Conservation (phyloP, 2,329 filamentous ascomycete species). For the Colletotrichum lindemuthianum region DNA sequence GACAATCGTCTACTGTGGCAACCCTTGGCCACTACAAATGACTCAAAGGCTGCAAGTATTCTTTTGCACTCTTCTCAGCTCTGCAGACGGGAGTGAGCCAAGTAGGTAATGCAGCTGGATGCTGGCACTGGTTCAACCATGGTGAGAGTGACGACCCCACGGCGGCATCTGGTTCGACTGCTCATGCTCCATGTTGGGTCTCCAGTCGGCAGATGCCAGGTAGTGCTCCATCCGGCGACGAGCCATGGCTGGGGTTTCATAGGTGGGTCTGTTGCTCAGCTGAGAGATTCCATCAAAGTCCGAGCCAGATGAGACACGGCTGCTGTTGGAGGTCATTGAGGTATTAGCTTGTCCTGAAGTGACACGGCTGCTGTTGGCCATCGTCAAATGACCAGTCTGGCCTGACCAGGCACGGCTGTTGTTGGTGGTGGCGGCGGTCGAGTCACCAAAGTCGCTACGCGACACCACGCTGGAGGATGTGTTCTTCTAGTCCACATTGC, state of each 20-base stretch:
- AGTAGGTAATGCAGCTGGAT: background rate
- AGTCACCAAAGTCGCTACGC: conserved; percentile 21
- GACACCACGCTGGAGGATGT: conserved; percentile 29
- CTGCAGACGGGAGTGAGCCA: background rate
- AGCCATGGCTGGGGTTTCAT: conserved; percentile 26
- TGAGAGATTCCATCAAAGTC: conserved; percentile 21
- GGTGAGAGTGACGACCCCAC: background rate
- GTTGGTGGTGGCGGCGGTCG: conserved; percentile 22
- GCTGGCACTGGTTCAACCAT: no score
- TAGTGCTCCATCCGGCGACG: conserved; percentile 26
- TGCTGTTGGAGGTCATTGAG: conserved; percentile 21
- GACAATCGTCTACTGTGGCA: conserved; percentile 15
- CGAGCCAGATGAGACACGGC: conserved; percentile 28
- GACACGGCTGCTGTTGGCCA: conserved; percentile 15
- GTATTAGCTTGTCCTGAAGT: conserved; percentile 6
- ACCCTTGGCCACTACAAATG: background rate
- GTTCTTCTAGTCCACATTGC: conserved; percentile 34
- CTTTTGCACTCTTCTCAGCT: background rate
- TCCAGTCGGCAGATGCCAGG: conserved; percentile 12
- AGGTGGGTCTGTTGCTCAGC: conserved; percentile 24
- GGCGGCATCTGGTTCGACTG: background rate
- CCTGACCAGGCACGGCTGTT: conserved; percentile 21
- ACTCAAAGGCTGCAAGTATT: background rate
- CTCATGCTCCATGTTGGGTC: background rate
- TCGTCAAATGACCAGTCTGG: conserved; percentile 11